Percentiles rank a stretch among this genome's conserved stretches.
These are phyloP conservation scores for Trypanosomatidae sp. DNA, from an alignment of 208 protist genomes.

Conservation along the genomic window DNA sequence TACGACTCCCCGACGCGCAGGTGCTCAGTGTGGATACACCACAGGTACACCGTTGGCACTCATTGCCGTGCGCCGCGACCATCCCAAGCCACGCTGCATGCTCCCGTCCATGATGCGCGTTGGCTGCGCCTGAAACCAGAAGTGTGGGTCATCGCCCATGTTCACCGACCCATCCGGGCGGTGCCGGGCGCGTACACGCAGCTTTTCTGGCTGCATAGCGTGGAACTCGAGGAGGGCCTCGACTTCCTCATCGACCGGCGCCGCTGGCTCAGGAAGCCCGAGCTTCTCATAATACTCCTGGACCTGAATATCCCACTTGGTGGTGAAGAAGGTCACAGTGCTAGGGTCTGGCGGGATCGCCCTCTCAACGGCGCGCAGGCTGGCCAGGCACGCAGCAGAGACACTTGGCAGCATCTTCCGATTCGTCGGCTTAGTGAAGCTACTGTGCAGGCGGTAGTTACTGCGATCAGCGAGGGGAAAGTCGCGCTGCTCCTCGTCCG, in stretches of 20 bases:
- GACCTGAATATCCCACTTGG: slow-evolving; percentile 93
- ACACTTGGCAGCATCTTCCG: slow-evolving; percentile 1
- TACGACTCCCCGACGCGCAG: neutral
- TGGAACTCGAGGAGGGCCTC: slow-evolving; percentile 85
- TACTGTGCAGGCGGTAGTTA: slow-evolving; percentile 68
- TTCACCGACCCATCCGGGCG: slow-evolving; percentile 85
- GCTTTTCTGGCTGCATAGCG: slow-evolving; percentile 40
- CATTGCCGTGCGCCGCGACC: slow-evolving; percentile 79
- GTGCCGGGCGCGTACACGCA: slow-evolving; percentile 86
- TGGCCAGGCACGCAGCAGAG: slow-evolving; percentile 24
- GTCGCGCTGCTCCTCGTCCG: slow-evolving; percentile 38
- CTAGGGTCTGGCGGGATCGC: slow-evolving; percentile 50
- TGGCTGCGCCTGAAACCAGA: slow-evolving; percentile 59
- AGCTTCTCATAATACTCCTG: slow-evolving; percentile 89
- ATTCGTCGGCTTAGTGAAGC: neutral
- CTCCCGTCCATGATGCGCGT: slow-evolving; percentile 65
- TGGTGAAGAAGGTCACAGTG: slow-evolving; percentile 87
- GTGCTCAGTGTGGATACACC: slow-evolving; percentile 43
- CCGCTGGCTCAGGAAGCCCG: slow-evolving; percentile 74
- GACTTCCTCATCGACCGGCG: slow-evolving; percentile 72
- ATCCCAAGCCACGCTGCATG: slow-evolving; percentile 60
- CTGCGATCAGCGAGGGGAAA: slow-evolving; percentile 53
- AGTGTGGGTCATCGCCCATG: slow-evolving; percentile 80
- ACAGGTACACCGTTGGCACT: slow-evolving; percentile 64
- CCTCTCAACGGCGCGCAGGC: slow-evolving; percentile 56